Evolutionary conservation across 257 asterid genomes (phyloP), one percentile per base, ranked within the genome.

Genomic region (Orobanche coerulescens): DNA sequence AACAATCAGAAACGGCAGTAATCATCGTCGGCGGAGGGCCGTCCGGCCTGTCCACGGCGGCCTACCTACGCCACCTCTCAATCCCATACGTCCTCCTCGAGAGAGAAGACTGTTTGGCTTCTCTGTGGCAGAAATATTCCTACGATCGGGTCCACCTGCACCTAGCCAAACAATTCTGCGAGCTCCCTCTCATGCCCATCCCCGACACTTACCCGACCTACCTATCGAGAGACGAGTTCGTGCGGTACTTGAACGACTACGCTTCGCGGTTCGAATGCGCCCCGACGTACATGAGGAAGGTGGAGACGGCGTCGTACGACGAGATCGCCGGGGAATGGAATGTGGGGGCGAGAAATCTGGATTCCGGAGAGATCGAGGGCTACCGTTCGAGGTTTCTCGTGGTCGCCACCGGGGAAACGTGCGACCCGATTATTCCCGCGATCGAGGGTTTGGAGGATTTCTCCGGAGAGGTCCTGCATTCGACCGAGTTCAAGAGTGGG

Each of bases 71-170:
- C 19, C 67, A 72, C 0, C 75, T 69, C 22, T 81, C 90, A 0
- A 73, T 86, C 42, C 90, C 97, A 0, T 70, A 81, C 81, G 71
- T 65, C 8, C 18, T 87, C 37, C 73, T 90, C 0, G 95, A 90
- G 12, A 70, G 95, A 61, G 94, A 90, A 55, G 93, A 90, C 28
- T 82, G 94, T 53, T 42, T 68, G 28, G 87, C 93, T 8, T 62
- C 97, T 2, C 6, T 86, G 0, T 90, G 95, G 94, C 83, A 72
- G 61, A 87, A 90, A 48, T 80, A 82, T 55, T 58, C 88, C 1
- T 87, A 90, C 70, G 93, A 90, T 11, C 78, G 95, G 15, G 83
- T 90, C 49, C 90, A 79, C 69, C 95, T 90, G 8, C 97, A 90
- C 72, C 72, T 90, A 0, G 66, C 79, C 10, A 90, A 81, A 42